Percentiles rank a stretch among this genome's conserved stretches.
Evolutionary conservation across 805 yeast species (phyloP).

Genomic region (Saccharomycopsis fodiens): DNA sequence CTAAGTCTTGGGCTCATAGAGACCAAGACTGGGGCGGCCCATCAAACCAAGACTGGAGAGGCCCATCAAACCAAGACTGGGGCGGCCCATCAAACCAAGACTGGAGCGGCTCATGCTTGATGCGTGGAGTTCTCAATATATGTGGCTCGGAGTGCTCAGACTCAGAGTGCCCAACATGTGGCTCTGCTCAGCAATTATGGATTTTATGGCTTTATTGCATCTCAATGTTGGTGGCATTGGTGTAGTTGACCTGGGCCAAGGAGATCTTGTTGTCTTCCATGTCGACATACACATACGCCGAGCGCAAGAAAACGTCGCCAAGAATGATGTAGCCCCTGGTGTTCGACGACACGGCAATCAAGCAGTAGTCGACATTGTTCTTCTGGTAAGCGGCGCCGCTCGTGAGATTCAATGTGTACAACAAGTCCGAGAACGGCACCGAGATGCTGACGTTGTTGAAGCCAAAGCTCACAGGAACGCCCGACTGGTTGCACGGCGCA

Average conservation of each 20-base stretch:
- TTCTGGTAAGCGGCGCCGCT: background rate
- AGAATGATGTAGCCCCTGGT: constrained; percentile 26
- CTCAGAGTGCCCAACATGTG: too few relatives aligned
- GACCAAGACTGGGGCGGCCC: too few relatives aligned
- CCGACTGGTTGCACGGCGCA: constrained; percentile 7
- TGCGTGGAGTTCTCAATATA: too few relatives aligned
- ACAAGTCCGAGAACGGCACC: constrained; percentile 15
- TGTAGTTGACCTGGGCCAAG: constrained; percentile 29
- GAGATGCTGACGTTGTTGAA: constrained; percentile 1
- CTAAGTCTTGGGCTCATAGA: too few relatives aligned
- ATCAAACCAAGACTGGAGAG: too few relatives aligned
- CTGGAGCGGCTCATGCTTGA: too few relatives aligned
- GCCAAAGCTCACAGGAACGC: background rate
- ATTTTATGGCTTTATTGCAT: too few relatives aligned
- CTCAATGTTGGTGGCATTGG: constrained; percentile 3
- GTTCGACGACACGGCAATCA: constrained; percentile 3
- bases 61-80: too few relatives aligned
- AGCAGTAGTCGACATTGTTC: constrained; percentile 11
- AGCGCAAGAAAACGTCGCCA: constrained; percentile 43
- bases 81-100: too few relatives aligned
- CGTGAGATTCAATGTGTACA: background rate
- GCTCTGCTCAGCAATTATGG: too few relatives aligned
- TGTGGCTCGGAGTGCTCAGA: too few relatives aligned
- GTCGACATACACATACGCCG: constrained; percentile 42
- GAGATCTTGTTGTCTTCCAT: constrained; percentile 39